Evolutionary conservation across 176 grass and related monocot genomes (phyloP).

Genomic region (Aegilops sharonensis): DNA sequence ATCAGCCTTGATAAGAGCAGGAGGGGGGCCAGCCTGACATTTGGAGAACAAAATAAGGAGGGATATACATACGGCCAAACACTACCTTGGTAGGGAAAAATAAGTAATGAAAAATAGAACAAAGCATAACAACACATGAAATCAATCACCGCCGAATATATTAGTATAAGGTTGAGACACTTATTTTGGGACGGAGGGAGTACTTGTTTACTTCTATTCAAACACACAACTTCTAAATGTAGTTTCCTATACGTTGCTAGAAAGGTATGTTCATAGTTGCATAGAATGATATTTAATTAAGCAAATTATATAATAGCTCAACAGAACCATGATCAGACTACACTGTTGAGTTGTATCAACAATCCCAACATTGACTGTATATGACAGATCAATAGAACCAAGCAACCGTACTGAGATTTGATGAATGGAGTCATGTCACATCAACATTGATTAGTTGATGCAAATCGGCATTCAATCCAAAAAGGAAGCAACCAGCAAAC

Average conservation of each 20-base stretch:
- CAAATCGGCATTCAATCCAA: background rate
- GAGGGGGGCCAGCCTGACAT: conserved; percentile 43
- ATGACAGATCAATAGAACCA: background rate
- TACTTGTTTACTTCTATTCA: background rate
- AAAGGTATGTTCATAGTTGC: background rate
- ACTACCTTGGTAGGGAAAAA: background rate
- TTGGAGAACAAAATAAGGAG: conserved; percentile 11
- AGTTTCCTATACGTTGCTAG: background rate
- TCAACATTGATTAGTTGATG: background rate
- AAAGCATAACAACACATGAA: background rate
- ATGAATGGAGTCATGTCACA: background rate
- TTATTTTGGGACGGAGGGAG: too few relatives aligned
- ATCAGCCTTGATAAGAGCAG: conserved; percentile 85
- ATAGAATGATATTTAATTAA: background rate
- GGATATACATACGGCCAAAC: background rate
- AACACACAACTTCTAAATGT: background rate
- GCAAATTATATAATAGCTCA: background rate
- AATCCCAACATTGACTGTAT: background rate
- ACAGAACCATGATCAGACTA: background rate
- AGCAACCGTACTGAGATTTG: background rate
- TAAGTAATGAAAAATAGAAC: background rate
- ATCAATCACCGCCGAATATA: background rate
- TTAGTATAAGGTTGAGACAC: background rate
- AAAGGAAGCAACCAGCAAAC: background rate
- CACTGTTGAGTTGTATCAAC: background rate